Evolutionary conservation across 139 green algal species (phyloP).

Genomic region (Diplosphaera chodatii): DNA sequence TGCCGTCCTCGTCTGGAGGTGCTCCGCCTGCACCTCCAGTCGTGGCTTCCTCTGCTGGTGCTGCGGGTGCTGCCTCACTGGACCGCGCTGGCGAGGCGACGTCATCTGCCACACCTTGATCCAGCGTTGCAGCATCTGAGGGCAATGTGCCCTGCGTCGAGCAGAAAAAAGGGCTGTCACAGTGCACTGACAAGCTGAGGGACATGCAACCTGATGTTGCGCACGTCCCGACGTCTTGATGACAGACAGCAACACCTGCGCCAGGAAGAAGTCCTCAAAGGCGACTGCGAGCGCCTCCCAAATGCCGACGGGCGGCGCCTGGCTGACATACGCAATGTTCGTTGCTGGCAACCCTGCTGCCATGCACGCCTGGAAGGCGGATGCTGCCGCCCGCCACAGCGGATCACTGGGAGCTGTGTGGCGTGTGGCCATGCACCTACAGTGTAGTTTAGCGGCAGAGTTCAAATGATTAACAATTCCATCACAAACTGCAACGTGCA

Average conservation of each 20-base stretch:
- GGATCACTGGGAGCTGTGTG: constrained; percentile 22
- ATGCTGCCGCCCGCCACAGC: constrained; percentile 61
- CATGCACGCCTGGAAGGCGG: constrained; percentile 37
- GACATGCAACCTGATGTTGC: too few relatives aligned
- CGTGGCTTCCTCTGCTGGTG: neutral
- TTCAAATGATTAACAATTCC: too few relatives aligned
- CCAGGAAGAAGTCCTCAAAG: constrained; percentile 63
- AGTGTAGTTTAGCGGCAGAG: too few relatives aligned
- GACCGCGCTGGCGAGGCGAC: neutral
- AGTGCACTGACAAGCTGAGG: too few relatives aligned
- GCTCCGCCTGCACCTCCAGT: neutral
- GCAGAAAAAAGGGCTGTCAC: too few relatives aligned
- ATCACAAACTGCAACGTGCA: too few relatives aligned
- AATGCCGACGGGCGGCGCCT: neutral
- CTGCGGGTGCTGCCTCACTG: neutral
- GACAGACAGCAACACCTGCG: too few relatives aligned
- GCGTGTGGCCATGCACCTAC: constrained; percentile 53
- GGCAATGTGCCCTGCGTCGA: too few relatives aligned
- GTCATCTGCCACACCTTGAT: too few relatives aligned
- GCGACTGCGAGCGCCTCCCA: constrained; percentile 44
- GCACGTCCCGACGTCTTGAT: too few relatives aligned
- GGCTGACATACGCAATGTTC: constrained; percentile 48
- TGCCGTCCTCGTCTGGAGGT: neutral
- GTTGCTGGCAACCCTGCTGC: constrained; percentile 54
- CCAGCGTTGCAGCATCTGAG: too few relatives aligned